Evolutionary conservation across 257 asterid species (phyloP).

Genomic region (Nicotiana attenuata): DNA sequence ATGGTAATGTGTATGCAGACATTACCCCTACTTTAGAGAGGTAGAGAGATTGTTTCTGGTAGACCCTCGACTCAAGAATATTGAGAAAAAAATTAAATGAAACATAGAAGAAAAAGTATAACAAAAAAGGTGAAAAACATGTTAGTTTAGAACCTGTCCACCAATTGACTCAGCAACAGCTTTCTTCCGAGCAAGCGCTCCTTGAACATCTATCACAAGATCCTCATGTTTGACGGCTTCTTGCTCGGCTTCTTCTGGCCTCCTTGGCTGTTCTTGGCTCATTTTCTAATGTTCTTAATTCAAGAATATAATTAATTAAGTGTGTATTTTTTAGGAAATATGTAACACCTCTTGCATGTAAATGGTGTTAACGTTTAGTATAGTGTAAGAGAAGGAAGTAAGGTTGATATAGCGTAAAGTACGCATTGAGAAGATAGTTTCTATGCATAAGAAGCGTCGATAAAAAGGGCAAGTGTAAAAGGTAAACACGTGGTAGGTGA

Average conservation of each 20-base stretch:
- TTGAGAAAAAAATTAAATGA: not conserved
- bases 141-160: slow-evolving; percentile 15
- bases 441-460: not conserved
- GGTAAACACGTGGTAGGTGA: slow-evolving; percentile 3
- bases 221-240: not conserved
- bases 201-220: not conserved
- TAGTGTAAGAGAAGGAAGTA: not conserved
- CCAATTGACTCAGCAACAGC: slow-evolving; percentile 14
- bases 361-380: not conserved
- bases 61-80: too few relatives aligned
- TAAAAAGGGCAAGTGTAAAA: not conserved
- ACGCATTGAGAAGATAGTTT: not conserved
- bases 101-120: not conserved
- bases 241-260: slow-evolving; percentile 13
- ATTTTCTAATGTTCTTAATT: slow-evolving; percentile 13
- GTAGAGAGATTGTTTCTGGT: too few relatives aligned
- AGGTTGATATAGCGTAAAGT: not conserved
- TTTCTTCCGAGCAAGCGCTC: not conserved
- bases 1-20: too few relatives aligned
- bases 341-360: not conserved
- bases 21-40: too few relatives aligned
- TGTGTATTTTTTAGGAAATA: not conserved
- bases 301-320: not conserved
- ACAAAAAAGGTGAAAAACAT: not conserved
- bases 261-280: slow-evolving; percentile 55